Percentiles rank a stretch among this genome's conserved stretches.
These are phyloP conservation scores for Kingdonia uniflora DNA, from an alignment of 164 flowering plant species.

Conservation along the genomic window DNA sequence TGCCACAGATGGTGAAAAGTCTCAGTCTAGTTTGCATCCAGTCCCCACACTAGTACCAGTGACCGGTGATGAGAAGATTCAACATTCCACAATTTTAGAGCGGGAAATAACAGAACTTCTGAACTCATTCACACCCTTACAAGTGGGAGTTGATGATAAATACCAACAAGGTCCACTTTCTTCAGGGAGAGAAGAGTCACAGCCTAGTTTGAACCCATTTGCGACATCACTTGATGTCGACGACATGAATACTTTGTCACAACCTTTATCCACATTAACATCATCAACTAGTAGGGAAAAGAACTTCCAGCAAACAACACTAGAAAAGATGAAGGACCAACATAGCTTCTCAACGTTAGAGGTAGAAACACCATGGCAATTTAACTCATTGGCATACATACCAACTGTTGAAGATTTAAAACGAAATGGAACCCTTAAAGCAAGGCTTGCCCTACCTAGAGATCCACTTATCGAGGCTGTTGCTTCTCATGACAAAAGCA, in stretches of 20 bases:
- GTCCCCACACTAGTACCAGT: slow-evolving; percentile 9
- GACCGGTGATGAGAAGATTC: slow-evolving; percentile 8
- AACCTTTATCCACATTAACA: too few relatives aligned
- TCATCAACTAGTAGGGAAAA: too few relatives aligned
- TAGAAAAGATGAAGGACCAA: slow-evolving; percentile 4
- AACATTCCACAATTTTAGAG: slow-evolving; percentile 7
- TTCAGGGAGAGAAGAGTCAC: slow-evolving; percentile 15
- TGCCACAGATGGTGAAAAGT: slow-evolving; percentile 10
- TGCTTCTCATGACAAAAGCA: slow-evolving; percentile 80
- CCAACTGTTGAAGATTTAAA: slow-evolving; percentile 27
- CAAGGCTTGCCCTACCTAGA: slow-evolving; percentile 51
- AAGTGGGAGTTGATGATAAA: slow-evolving; percentile 12
- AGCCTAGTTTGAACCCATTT: slow-evolving; percentile 11
- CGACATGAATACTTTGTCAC: too few relatives aligned
- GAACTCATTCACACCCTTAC: slow-evolving; percentile 3
- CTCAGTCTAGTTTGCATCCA: slow-evolving; percentile 4
- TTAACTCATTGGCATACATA: slow-evolving; percentile 8
- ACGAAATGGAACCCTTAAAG: slow-evolving; percentile 8
- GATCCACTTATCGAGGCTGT: slow-evolving; percentile 85
- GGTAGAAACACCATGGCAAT: slow-evolving; percentile 22
- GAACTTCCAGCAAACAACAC: too few relatives aligned
- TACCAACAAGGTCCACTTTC: slow-evolving; percentile 17
- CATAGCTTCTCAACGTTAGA: slow-evolving; percentile 13
- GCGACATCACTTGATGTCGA: slow-evolving; percentile 9
- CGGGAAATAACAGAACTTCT: slow-evolving; percentile 7